Base-by-base conservation (phyloP, 2,329 filamentous ascomycete species). In the Alternaria brassicae region DNA sequence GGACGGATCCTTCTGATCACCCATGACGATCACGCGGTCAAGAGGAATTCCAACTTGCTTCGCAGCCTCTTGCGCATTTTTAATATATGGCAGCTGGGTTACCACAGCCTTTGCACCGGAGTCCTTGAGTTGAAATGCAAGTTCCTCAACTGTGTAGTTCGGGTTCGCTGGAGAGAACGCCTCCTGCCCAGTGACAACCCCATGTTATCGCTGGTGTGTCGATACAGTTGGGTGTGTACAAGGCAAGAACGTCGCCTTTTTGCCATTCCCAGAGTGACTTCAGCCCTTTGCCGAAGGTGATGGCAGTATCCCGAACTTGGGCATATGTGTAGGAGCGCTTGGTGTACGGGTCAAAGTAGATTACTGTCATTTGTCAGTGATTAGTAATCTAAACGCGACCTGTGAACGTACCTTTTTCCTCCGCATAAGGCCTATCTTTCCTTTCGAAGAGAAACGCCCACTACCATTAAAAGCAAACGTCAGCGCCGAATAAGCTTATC, bases 101-200 rank as follows among this genome's bases (percentile, higher is more conserved):
- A 90, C 85, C 7, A 97, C 77, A 0, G 85, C 91, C 71, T 88
- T 91, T 30, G 92, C 91, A 1, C 86, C 85, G 0, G 89, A 89
- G 77, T 96, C 91, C 69, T 87, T 87, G 61, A 98, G 84, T 79
- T 97, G 93, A 71, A 91, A 93, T 4, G 90, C 88, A 32, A 97
- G 84, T 78, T 98, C 94, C 9, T 92, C 87, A 12, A 86, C 86
- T 0, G 91, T 96, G 79, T 97, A 97, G 4, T 88, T 88, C 19
- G 93, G 93, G 73, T 97, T 97, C 3, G 92, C 93, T 0, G 93
- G 92, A n/a, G 89, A 92, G 80, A 51, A 92, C 82, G 28, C 91
- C 93, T 44, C 93, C 93, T 0, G 92, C 90, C 91, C 92, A 97
- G 65, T 90, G 87, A 9, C 87, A 84, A 27, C 93, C 93, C 82